Percentiles rank a stretch among this genome's conserved stretches.
phyloP scores from a whole-genome alignment of 306 rosid genomes.

The Oemleria cerasiformis region DNA sequence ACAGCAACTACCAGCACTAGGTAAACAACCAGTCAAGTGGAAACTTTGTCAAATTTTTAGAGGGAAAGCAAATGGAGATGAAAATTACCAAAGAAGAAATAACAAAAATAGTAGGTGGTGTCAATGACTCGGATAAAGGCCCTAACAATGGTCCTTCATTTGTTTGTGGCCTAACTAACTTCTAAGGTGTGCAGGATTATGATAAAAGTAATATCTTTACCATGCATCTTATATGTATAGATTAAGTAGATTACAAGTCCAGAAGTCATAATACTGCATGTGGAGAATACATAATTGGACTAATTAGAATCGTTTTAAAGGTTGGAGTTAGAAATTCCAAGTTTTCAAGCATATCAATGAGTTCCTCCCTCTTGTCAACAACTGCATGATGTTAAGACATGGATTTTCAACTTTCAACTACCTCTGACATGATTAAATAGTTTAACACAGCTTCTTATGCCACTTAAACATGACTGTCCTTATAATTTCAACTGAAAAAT shows the following conservation, averaged over 20 bases:
- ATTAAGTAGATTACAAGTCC: background rate
- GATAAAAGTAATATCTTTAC: background rate
- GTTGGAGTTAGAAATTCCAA: background rate
- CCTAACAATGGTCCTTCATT: conserved; percentile 16
- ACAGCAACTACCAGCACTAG: background rate
- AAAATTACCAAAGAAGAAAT: conserved; percentile 13
- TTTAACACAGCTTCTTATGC: background rate
- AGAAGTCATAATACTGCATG: background rate
- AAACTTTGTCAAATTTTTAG: background rate
- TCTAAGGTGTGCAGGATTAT: background rate
- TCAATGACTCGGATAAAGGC: conserved; percentile 20
- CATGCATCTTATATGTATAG: background rate
- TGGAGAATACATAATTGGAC: background rate
- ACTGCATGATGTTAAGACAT: background rate
- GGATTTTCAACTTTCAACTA: background rate
- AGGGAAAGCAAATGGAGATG: background rate
- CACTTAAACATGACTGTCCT: background rate
- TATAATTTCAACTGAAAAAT: background rate
- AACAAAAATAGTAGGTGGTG: conserved; percentile 7
- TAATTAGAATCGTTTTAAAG: background rate
- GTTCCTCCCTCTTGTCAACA: background rate
- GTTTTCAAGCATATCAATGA: background rate
- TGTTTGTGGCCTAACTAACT: conserved; percentile 9
- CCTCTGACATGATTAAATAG: background rate
- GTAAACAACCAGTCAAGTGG: background rate